Evolutionary conservation across 129 eudicot species (phyloP).

Genomic region (Solidago caesia): DNA sequence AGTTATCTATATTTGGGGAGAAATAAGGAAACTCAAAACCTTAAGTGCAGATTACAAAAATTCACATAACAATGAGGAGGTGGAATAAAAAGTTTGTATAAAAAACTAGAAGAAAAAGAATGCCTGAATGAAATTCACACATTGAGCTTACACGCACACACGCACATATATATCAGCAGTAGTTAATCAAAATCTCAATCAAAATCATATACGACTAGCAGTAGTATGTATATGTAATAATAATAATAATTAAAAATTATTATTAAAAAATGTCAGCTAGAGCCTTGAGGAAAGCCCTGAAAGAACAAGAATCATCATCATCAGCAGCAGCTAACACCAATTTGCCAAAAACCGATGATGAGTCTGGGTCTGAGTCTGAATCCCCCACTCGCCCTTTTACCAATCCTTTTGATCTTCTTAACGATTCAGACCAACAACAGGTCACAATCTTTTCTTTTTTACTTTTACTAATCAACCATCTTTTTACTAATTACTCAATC

Average conservation of each 20-base stretch:
- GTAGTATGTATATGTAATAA: too few relatives aligned
- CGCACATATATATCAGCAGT: not conserved
- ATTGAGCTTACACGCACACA: slow-evolving; percentile 17
- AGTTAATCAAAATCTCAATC: too few relatives aligned
- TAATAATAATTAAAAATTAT: too few relatives aligned
- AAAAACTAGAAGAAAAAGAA: not conserved
- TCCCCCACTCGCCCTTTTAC: slow-evolving; percentile 32
- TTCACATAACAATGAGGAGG: not conserved
- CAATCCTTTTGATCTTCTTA: slow-evolving; percentile 81
- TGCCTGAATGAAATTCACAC: not conserved
- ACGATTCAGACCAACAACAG: slow-evolving; percentile 52
- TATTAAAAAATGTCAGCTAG: slow-evolving; percentile 60
- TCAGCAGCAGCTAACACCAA: slow-evolving; percentile 28
- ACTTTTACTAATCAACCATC: not conserved
- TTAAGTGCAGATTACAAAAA: not conserved
- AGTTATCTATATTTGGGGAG: not conserved
- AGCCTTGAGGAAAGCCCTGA: slow-evolving; percentile 68
- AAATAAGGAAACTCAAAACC: not conserved
- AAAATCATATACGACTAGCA: too few relatives aligned
- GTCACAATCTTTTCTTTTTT: slow-evolving; percentile 17
- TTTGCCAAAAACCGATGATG: slow-evolving; percentile 32
- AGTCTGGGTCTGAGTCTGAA: slow-evolving; percentile 39
- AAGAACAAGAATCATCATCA: slow-evolving; percentile 34
- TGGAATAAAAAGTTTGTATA: not conserved
- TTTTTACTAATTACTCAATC: not conserved